Evolutionary conservation across 2,329 filamentous ascomycete species (phyloP), one percentile per base, ranked within the genome.

Genomic region (Nemania diffusa): DNA sequence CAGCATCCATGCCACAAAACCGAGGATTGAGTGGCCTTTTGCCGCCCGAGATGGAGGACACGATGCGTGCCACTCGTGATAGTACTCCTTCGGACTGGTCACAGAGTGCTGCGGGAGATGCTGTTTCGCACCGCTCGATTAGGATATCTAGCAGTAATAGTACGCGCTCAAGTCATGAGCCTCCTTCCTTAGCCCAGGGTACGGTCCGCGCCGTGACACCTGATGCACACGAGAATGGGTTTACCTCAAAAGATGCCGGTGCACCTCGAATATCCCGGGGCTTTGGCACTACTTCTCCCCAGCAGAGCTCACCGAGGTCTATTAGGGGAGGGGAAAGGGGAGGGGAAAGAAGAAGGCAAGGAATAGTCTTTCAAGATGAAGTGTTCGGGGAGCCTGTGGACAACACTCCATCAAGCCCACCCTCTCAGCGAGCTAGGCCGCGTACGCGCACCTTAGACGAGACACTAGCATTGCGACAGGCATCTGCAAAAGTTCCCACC

Each of bases 161-260:
- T 58, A 64, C 59, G 62, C 75, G 69, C 65, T 62, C 69, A 52
- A 71, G 71, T 65, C 75, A 76, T 61, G 77, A 74, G 53, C 69
- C 78, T 60, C 72, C 68, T 65, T 69, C 69, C 69, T 72, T 67
- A 48, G 57, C 74, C 68, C 79, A 81, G 71, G 78, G 34, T 70
- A 87, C 85, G 52, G 87, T 90, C 74, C 88, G 90, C 69, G 82
- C 89, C 64, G 88, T 92, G 70, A 92, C 90, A 69, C 90, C 90
- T 71, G 91, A 93, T 50, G 80, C 79, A 48, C 70, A 76, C 68
- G 83, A 85, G 68, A 72, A 77, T 48, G 74, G 71, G 32, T 68
- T 70, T 37, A 56, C 59, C 62, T 52, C 68, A 27, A 62, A 68
- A 22, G 72, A 73, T 62, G 64, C 69, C 57, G 70, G 59, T 66